Base-by-base conservation (phyloP, 2,329 filamentous ascomycete species). In the Xylariaceae sp. region DNA sequence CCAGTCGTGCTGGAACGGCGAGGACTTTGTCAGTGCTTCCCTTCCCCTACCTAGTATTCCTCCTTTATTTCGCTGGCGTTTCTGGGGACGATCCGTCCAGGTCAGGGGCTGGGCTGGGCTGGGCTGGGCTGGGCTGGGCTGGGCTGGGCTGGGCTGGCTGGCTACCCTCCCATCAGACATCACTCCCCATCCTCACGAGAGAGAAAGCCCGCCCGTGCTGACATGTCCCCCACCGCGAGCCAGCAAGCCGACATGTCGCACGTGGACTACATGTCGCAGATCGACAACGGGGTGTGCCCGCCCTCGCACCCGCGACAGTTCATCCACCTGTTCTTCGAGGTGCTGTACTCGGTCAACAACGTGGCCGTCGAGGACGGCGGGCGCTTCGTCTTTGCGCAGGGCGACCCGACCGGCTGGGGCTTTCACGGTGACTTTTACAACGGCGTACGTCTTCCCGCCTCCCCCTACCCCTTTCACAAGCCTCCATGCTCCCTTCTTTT, bases 1-100 rank as follows among this genome's bases (percentile, higher is more conserved):
- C 56, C 76, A 74, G 5, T 75, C 70, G 7, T 80, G 76, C 58
- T 77, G 75, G 68, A 72, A 77, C 42, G 76, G 76, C 18, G 59
- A 66, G 40, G 64, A 74, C 40, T 70, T n/a, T n/a, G n/a, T n/a
- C n/a, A n/a, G n/a, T n/a, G n/a, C n/a, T n/a, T n/a, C n/a, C n/a
- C n/a, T 76, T 47, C 58, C 58, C 26, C 33, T 35, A 3, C 19
- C n/a, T 14, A 31, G 36, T 17, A 11, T 17, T n/a, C 15, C 9
- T 4, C 16, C 13, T 28, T 18, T 10, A 27, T 11, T 15, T 6
- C 11, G 14, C 7, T 17, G 2, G 5, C 2, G 16, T 13, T n/a
- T 17, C n/a, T n/a, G 17, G 19, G 31, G 18, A 39, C 23, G 10
- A 9, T 10, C 12, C 10, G 2, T 22, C n/a, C n/a, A 39, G 37